Evolutionary conservation across 345 rosid species (phyloP).

Genomic region (Gossypium sturtianum): DNA sequence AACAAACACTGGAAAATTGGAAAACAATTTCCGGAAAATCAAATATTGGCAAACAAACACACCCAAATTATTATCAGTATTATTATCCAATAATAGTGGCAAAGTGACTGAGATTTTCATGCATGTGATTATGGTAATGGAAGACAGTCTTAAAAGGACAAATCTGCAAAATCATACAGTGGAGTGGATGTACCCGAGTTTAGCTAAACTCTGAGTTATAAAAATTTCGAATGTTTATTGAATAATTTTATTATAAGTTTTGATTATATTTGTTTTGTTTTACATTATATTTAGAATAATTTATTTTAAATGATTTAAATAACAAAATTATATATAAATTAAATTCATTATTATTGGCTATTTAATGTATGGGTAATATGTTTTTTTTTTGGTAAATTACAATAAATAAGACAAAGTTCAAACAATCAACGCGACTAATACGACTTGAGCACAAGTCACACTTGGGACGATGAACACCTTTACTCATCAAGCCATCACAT

Average conservation of each 20-base stretch:
- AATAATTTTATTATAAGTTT: too few species aligned
- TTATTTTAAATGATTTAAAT: background rate
- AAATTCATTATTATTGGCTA: background rate
- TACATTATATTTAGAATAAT: too few species aligned
- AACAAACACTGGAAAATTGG: too few species aligned
- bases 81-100: background rate
- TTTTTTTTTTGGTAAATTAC: too few species aligned
- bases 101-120: background rate
- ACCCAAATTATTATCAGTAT: background rate
- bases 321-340: background rate
- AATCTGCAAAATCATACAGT: background rate
- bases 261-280: background rate
- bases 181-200: background rate
- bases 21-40: too few species aligned
- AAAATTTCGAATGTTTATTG: too few species aligned
- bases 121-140: conserved; percentile 5
- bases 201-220: too few species aligned
- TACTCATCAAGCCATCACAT: too few species aligned
- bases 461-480: accelerated
- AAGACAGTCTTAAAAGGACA: background rate
- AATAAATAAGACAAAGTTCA: too few species aligned
- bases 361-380: background rate
- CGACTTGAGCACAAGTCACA: too few species aligned
- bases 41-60: too few species aligned
- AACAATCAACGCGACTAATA: too few species aligned